Evolutionary conservation across 495 filamentous ascomycete species (phyloP).

Genomic region (Penicillium flavigenum): DNA sequence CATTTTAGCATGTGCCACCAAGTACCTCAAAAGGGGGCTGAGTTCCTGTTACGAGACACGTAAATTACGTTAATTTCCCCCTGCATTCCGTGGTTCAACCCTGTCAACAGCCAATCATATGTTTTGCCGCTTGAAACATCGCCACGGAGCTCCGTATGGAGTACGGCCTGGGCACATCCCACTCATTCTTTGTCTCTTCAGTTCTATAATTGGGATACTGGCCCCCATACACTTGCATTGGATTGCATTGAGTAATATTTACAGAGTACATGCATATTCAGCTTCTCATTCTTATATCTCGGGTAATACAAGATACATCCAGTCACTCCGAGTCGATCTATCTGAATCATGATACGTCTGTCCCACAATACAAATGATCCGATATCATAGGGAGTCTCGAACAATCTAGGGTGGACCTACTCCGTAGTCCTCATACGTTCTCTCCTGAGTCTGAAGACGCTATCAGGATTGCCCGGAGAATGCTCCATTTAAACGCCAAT

Average conservation of each 20-base stretch:
- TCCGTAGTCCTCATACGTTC: not conserved
- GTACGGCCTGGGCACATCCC: too few relatives aligned
- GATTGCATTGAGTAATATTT: not conserved
- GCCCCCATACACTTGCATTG: not conserved
- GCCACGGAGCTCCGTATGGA: not conserved
- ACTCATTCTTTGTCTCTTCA: conserved; percentile 1
- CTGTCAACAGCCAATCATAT: not conserved
- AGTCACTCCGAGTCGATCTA: conserved; percentile 1
- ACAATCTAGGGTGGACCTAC: not conserved
- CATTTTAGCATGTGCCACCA: conserved; percentile 6
- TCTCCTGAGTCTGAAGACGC: not conserved
- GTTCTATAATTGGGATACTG: conserved; percentile 6
- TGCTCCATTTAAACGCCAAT: not conserved
- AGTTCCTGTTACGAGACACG: conserved; percentile 6
- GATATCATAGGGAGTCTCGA: not conserved
- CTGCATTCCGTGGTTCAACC: conserved; percentile 26
- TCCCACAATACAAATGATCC: not conserved
- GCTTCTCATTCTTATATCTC: not conserved
- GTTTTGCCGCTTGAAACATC: not conserved
- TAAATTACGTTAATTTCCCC: conserved; percentile 16
- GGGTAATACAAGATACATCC: conserved; percentile 2
- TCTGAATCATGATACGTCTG: not conserved
- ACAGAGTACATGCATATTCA: not conserved
- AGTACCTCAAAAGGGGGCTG: conserved; percentile 2
- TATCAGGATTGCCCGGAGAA: not conserved